These are phyloP conservation scores for Monosporascus sp. DNA, from an alignment of 2,329 filamentous ascomycete species.

Conservation along the genomic window DNA sequence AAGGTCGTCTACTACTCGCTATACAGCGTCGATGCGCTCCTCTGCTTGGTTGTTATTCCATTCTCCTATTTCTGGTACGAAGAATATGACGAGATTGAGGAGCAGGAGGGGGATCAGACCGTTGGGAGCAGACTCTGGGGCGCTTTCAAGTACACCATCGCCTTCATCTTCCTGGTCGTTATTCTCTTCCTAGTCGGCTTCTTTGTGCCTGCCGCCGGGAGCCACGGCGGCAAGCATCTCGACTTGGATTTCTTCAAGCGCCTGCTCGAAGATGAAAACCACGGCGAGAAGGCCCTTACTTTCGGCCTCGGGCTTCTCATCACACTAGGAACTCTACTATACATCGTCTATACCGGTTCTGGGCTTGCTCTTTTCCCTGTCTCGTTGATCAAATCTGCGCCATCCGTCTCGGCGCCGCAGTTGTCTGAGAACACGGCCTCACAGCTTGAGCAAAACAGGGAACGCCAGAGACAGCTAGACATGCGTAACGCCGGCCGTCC, in stretches of 20 bases:
- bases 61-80: conserved; percentile 99
- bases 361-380: conserved; percentile 86
- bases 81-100: conserved; percentile 88
- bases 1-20: conserved; percentile 88
- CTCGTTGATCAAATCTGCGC: conserved; percentile 86
- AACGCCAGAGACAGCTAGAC: conserved; percentile 87
- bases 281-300: conserved; percentile 85
- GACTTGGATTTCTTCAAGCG: conserved; percentile 91
- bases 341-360: conserved; percentile 81
- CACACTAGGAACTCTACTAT: conserved; percentile 78
- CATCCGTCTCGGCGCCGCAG: conserved; percentile 75
- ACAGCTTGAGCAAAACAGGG: conserved; percentile 80
- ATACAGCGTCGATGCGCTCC: conserved; percentile 83
- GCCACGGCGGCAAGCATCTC: conserved; percentile 58
- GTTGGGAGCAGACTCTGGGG: conserved; percentile 67
- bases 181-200: conserved; percentile 88
- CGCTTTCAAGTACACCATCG: conserved; percentile 86
- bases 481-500: conserved; percentile 72
- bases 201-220: conserved; percentile 78
- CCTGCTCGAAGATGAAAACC: conserved; percentile 69
- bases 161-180: conserved; percentile 73
- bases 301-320: conserved; percentile 88
- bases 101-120: conserved; percentile 71
- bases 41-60: conserved; percentile 85
- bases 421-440: conserved; percentile 71